Conservation (phyloP, 1,284 basidiomycete species). For the Irpex sp. region DNA sequence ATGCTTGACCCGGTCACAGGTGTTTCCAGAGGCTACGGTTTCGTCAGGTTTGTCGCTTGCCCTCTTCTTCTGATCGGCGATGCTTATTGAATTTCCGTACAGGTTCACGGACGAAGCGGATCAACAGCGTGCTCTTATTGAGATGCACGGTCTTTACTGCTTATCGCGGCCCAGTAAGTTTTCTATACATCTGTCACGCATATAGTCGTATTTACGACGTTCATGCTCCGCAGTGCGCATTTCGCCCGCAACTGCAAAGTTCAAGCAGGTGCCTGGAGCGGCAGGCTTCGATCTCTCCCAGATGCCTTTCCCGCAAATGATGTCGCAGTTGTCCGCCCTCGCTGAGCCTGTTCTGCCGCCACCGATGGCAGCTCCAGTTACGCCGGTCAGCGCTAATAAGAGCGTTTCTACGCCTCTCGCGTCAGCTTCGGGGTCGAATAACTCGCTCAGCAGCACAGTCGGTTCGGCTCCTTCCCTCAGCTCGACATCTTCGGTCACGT, state of each 20-base stretch:
- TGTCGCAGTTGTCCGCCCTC: conserved; percentile 8
- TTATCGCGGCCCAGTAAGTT: conserved; percentile 77
- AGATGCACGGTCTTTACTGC: conserved; percentile 88
- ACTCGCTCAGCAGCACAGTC: conserved; percentile 33
- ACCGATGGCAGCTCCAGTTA: conserved; percentile 41
- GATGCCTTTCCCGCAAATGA: conserved; percentile 39
- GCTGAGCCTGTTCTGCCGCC: conserved; percentile 14
- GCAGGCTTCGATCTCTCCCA: conserved; percentile 44
- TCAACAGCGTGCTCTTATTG: conserved; percentile 82
- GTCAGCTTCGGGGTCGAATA: conserved; percentile 24
- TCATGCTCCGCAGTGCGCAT: conserved; percentile 63
- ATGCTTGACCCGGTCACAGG: conserved; percentile 89
- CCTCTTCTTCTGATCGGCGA: conserved; percentile 8
- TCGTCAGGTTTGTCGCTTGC: conserved; percentile 61
- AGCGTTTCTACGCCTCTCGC: conserved; percentile 70
- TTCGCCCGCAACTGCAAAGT: conserved; percentile 85
- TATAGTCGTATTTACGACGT: conserved; percentile 16
- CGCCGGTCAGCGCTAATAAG: conserved; percentile 38
- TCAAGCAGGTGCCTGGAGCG: conserved; percentile 55
- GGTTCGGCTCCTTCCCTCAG: conserved; percentile 54
- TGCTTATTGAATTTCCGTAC: conserved; percentile 2
- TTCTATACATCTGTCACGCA: neutral
- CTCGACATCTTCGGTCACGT: conserved; percentile 49
- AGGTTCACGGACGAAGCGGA: conserved; percentile 86
- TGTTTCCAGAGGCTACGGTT: conserved; percentile 86